Conservation (phyloP, 768 basidiomycete species). For the Rhodosporidiobolus odoratus region DNA sequence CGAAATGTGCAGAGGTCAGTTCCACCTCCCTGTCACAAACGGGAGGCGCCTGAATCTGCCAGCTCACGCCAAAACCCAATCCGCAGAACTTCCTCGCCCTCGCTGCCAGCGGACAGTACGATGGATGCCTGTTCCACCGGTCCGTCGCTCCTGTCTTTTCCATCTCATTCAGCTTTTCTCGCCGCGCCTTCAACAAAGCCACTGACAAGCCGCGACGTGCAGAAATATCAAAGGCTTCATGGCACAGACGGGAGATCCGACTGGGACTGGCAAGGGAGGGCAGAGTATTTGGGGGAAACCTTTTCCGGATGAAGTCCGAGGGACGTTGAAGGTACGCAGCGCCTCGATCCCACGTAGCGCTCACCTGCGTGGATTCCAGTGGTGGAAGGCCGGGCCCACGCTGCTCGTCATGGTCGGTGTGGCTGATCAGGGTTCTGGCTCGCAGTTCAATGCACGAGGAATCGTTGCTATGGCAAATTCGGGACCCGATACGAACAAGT, state of each 20-base stretch:
- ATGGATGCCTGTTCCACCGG: constrained; percentile 76
- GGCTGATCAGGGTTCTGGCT: not conserved
- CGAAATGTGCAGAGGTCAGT: constrained; percentile 82
- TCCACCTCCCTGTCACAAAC: constrained; percentile 20
- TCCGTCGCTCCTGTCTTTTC: constrained; percentile 20
- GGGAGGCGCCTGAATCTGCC: too few species aligned
- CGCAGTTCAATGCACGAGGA: constrained; percentile 87
- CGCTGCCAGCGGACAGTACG: constrained; percentile 81
- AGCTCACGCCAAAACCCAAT: too few species aligned
- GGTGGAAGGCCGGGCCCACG: too few species aligned
- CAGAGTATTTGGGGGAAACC: constrained; percentile 94
- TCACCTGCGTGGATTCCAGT: too few species aligned
- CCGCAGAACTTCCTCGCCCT: constrained; percentile 90
- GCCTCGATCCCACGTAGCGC: too few species aligned
- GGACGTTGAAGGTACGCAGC: constrained; percentile 74
- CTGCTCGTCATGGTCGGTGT: too few species aligned
- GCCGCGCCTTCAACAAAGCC: not conserved
- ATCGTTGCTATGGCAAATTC: constrained; percentile 98
- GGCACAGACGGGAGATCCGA: constrained; percentile 85
- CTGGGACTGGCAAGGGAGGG: constrained; percentile 88
- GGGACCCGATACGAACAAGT: constrained; percentile 86
- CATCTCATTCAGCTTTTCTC: not conserved
- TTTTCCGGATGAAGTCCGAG: constrained; percentile 84
- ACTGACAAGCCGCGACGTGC: not conserved
- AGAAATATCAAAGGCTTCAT: constrained; percentile 94